Evolutionary conservation across 805 yeast species (phyloP).

Genomic region (Monosporozyma yasuniensis): DNA sequence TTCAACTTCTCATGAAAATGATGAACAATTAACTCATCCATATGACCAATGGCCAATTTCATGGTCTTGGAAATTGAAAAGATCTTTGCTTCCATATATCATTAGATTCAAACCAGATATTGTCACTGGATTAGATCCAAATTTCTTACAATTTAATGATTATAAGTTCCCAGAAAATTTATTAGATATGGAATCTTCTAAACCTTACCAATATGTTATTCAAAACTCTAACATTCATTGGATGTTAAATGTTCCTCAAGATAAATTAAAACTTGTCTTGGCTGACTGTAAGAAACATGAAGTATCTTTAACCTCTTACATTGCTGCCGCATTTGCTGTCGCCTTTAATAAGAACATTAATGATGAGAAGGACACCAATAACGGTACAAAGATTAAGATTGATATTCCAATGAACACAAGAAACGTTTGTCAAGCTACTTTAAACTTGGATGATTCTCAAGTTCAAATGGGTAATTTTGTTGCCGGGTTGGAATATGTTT

Average conservation of each 20-base stretch:
- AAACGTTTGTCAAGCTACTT: constrained; percentile 5
- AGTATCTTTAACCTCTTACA: constrained; percentile 19
- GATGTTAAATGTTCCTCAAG: constrained; percentile 9
- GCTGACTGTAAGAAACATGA: constrained; percentile 14
- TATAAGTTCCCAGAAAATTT: constrained; percentile 8
- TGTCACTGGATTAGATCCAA: constrained; percentile 4
- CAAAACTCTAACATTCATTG: constrained; percentile 18
- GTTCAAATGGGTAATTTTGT: constrained; percentile 21
- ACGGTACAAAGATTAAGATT: constrained; percentile 9
- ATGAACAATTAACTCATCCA: constrained; percentile 7
- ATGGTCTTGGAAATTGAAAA: constrained; percentile 11
- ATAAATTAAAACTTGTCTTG: constrained; percentile 10
- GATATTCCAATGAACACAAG: constrained; percentile 24
- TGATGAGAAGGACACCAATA: background rate
- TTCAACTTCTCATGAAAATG: background rate
- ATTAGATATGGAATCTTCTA: background rate
- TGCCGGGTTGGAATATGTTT: constrained; percentile 9
- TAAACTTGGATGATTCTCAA: constrained; percentile 5
- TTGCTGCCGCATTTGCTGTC: constrained; percentile 12
- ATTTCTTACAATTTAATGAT: constrained; percentile 14
- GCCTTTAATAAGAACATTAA: background rate
- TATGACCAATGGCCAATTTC: constrained; percentile 20
- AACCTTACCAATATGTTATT: constrained; percentile 5
- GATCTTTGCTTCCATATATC: constrained; percentile 7
- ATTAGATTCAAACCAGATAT: constrained; percentile 10